Base-by-base conservation (phyloP, 2,329 filamentous ascomycete species). In the Exophiala sp. region DNA sequence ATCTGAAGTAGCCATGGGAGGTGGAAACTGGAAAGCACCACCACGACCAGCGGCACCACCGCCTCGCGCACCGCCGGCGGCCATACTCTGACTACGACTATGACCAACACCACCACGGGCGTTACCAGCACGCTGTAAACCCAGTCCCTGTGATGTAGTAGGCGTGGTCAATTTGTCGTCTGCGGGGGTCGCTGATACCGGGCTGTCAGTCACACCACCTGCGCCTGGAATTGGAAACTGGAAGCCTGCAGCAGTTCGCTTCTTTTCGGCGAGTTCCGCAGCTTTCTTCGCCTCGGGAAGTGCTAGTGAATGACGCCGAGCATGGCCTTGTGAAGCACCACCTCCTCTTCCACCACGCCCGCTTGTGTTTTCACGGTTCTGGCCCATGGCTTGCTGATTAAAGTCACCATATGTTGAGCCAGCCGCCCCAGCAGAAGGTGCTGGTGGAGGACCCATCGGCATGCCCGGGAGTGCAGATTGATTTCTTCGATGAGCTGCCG, bases 201-300 rank as follows among this genome's bases (percentile, higher is more conserved):
- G 65, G 34, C 70, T 72, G 35, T 75, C 72, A 14, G 73, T 69
- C 42, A 74, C 70, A 50, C 81, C 82, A 49, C 81, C 78, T 59
- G 86, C 80, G 44, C 82, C 82, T 46, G 91, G 88, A 49, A 86
- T 84, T 12, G 94, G 92, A 70, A 99, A 99, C 69, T 96, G 91
- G 74, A 97, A 99, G 54, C 86, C 91, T 60, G 89, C 91, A 58
- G 91, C 91, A 51, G 92, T 95, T 71, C 91, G 83, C 76, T 96
- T 96, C 78, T 96, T 92, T 75, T 99, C 94, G 45, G 94, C 94
- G 60, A 96, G 75, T 71, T 99, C 94, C 53, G 94, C 94, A 44
- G 94, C 94, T 77, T 96, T 97, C 76, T 96, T 97, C 46, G 94
- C 94, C 72, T 99, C 94, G 35, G 91, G 89, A 61, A 99, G 78